A percentile compares a stretch with the other conserved stretches of the same genome.
phyloP scores from a whole-genome alignment of 305 asterid genomes.

The Solanum aculeatissimum region DNA sequence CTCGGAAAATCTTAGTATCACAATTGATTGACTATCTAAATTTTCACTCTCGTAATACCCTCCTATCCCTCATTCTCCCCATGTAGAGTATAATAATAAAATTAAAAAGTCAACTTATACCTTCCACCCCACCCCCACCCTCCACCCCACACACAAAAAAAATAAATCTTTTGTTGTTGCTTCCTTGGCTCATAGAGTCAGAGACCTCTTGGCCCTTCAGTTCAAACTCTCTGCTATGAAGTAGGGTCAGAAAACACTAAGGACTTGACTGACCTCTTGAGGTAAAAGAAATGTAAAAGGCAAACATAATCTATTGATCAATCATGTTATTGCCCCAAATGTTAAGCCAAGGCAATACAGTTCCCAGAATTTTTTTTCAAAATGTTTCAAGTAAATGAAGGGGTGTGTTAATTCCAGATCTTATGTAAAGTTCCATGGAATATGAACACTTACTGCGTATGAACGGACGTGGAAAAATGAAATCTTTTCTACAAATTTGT shows the following conservation, averaged over 20 bases:
- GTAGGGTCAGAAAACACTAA: not conserved
- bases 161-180: not conserved
- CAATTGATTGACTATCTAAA: not conserved
- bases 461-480: not conserved
- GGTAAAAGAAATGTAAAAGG: not conserved
- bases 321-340: not conserved
- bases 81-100: not conserved
- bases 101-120: too few species aligned
- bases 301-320: not conserved
- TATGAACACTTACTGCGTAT: not conserved
- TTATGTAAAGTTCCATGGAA: not conserved
- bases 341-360: not conserved
- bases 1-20: not conserved
- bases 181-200: not conserved
- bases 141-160: fast-evolving
- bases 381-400: not conserved
- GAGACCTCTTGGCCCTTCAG: not conserved
- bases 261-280: not conserved
- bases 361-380: not conserved
- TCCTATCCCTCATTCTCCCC: not conserved
- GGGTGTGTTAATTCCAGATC: not conserved
- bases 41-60: not conserved
- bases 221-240: not conserved
- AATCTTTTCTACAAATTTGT: not conserved
- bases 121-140: too few species aligned